Evolutionary conservation across 2,329 filamentous ascomycete genomes (phyloP), one percentile per base, ranked within the genome.

Genomic region (Pseudocercospora ulei): DNA sequence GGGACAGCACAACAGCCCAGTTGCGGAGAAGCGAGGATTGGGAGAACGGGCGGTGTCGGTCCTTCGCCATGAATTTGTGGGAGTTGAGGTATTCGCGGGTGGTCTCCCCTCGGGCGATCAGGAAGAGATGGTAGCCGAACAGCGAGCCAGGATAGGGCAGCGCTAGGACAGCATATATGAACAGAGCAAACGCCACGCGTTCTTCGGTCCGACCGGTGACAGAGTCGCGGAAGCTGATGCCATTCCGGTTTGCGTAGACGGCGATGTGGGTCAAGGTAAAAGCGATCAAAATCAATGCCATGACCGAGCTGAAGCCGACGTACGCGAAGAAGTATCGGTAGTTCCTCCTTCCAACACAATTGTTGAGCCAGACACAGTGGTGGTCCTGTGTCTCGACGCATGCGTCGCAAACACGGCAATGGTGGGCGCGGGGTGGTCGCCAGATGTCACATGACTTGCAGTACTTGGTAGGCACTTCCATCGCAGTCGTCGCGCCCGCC

Each of bases 321-420:
- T 95, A 98, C 7, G 82, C 75, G 60, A 96, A 95, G 64, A 98
- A 98, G 62, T 88, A 96, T 48, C 90, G 84, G 65, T 98, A 98
- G 65, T 98, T 98, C 54, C 90, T 83, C 50, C 88, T 80, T 27
- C 90, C 90, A 34, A 98, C 81, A 54, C 90, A 98, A 61, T 98
- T 98, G 65, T 98, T 98, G 48, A 98, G 75, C 90, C 90, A 98
- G 9, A 96, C 87, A 56, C 90, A 98, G 63, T 98, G 90, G 57
- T 98, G 90, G 57, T 98, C 90, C 51, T 95, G 85, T 0, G 86
- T 94, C 62, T 98, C 90, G 44, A 98, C 76, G 60, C 90, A 98
- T 61, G 92, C 95, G 64, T 98, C 88, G 65, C 90, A 98, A 17
- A 94, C 73, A 41, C 90, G 82, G 64, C 90, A 98, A 65, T 98